These are phyloP conservation scores for Magnaporthiopsis incrustans DNA, from an alignment of 2,329 filamentous ascomycete genomes.

Conservation along the genomic window DNA sequence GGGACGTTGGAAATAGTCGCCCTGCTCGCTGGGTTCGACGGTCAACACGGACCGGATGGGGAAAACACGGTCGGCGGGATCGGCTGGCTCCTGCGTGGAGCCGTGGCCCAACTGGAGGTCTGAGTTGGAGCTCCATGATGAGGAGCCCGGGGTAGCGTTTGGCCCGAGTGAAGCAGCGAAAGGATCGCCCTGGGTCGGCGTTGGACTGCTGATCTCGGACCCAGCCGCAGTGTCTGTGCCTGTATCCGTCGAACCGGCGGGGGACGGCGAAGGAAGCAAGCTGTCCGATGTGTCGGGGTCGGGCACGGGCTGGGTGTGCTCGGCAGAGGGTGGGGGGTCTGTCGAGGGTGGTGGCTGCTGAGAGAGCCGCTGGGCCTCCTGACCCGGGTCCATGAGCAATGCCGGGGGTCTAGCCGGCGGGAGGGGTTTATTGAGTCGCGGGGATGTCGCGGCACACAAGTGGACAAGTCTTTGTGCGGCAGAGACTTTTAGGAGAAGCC, in stretches of 20 bases:
- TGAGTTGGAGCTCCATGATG: conserved; percentile 33
- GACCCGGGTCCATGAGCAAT: conserved; percentile 5
- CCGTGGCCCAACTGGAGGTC: conserved; percentile 30
- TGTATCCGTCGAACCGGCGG: neutral
- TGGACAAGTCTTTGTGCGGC: too few species aligned
- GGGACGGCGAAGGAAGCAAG: neutral
- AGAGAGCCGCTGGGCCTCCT: neutral
- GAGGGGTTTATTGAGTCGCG: neutral
- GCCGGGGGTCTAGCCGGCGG: neutral
- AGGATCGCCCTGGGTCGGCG: conserved; percentile 3
- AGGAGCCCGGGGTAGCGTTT: conserved; percentile 17
- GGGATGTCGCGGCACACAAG: neutral
- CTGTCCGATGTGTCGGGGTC: neutral
- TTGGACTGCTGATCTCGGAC: conserved; percentile 5
- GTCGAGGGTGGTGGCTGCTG: neutral
- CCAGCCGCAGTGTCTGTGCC: conserved; percentile 3
- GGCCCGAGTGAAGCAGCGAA: neutral
- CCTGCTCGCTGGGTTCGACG: conserved; percentile 38
- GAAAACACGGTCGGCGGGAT: conserved; percentile 56
- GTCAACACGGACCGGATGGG: conserved; percentile 76
- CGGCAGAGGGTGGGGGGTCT: too few species aligned
- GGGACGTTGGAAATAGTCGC: conserved; percentile 27
- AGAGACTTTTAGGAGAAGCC: neutral
- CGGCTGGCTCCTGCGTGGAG: conserved; percentile 17
- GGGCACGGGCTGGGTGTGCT: neutral